Percentiles rank a stretch among this genome's conserved stretches.
These are phyloP conservation scores for Hortiboletus flavorubellus DNA, from an alignment of 768 basidiomycete species.

Conservation along the genomic window DNA sequence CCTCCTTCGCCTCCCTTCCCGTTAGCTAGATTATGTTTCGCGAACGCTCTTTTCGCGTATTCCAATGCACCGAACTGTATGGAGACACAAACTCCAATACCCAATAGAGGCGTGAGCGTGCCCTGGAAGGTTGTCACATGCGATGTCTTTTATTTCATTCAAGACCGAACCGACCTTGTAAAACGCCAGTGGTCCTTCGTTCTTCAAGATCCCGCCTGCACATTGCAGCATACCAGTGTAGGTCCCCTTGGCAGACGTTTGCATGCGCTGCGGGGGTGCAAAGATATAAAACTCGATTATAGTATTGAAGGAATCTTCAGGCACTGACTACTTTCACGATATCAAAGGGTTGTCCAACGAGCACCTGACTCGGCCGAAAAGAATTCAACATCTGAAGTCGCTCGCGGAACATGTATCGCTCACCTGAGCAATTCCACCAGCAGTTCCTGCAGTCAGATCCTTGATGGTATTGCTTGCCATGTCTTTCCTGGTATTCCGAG, in stretches of 20 bases:
- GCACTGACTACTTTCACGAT: slow-evolving; percentile 90
- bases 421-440: slow-evolving; percentile 89
- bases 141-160: background rate
- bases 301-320: background rate
- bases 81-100: slow-evolving; percentile 92
- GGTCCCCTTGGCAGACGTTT: slow-evolving; percentile 88
- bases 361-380: slow-evolving; percentile 47
- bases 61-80: slow-evolving; percentile 95
- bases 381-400: background rate
- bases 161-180: slow-evolving; percentile 66
- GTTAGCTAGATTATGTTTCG: slow-evolving; percentile 50
- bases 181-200: slow-evolving; percentile 91
- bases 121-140: slow-evolving; percentile 48
- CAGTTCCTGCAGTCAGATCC: slow-evolving; percentile 86
- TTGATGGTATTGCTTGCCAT: slow-evolving; percentile 61
- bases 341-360: slow-evolving; percentile 94
- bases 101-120: slow-evolving; percentile 83
- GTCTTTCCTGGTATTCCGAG: slow-evolving; percentile 10
- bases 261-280: slow-evolving; percentile 67
- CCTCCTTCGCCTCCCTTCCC: slow-evolving; percentile 70
- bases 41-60: slow-evolving; percentile 78
- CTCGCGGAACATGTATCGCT: slow-evolving; percentile 1
- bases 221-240: slow-evolving; percentile 87
- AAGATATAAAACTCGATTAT: slow-evolving; percentile 7
- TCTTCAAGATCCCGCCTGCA: slow-evolving; percentile 84